Percentiles rank a stretch among this genome's conserved stretches.
Conservation (phyloP, 2,329 filamentous ascomycete genomes). For the Penicillium digitatum region DNA sequence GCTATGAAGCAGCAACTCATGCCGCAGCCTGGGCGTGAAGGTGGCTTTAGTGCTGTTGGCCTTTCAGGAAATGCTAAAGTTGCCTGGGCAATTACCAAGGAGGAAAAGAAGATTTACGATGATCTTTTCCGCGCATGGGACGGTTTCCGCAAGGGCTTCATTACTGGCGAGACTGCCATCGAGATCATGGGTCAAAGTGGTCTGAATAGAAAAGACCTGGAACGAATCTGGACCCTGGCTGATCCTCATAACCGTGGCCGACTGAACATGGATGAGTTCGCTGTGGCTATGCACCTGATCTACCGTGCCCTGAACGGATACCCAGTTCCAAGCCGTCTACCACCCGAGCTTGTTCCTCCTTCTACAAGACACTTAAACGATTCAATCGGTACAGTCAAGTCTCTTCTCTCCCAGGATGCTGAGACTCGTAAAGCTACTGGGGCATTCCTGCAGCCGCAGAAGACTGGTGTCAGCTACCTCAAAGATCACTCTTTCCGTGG, state of each 20-base stretch:
- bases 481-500: slow-evolving; percentile 90
- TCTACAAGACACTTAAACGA: slow-evolving; percentile 91
- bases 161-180: slow-evolving; percentile 86
- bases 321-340: slow-evolving; percentile 79
- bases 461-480: slow-evolving; percentile 96
- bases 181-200: slow-evolving; percentile 98
- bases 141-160: slow-evolving; percentile 85
- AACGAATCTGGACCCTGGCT: slow-evolving; percentile 89
- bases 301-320: slow-evolving; percentile 97
- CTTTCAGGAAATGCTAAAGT: slow-evolving; percentile 91
- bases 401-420: slow-evolving; percentile 81
- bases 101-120: slow-evolving; percentile 96
- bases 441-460: slow-evolving; percentile 85
- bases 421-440: slow-evolving; percentile 84
- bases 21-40: slow-evolving; percentile 90
- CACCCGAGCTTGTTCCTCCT: slow-evolving; percentile 87
- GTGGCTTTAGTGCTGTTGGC: slow-evolving; percentile 76
- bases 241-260: slow-evolving; percentile 93
- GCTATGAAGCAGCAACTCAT: slow-evolving; percentile 91
- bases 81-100: slow-evolving; percentile 97
- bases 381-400: slow-evolving; percentile 90
- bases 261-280: slow-evolving; percentile 93
- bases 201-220: slow-evolving; percentile 81
- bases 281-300: slow-evolving; percentile 97
- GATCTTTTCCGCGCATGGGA: slow-evolving; percentile 95